Base-by-base conservation (phyloP, 345 rosid species). In the Gossypium longicalyx region DNA sequence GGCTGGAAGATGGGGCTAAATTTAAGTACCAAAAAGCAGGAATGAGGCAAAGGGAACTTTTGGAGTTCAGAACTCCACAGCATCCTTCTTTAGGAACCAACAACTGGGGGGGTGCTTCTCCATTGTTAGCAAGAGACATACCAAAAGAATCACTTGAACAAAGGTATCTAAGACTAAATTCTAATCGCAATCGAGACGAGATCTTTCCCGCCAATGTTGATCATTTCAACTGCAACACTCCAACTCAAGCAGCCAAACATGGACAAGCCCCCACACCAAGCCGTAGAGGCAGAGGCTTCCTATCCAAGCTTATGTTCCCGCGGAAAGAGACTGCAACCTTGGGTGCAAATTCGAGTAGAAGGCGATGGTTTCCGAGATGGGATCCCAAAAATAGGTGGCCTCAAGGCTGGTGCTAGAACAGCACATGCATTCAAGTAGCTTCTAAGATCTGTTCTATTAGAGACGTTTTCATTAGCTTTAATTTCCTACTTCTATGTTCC, bases 41-140 rank as follows among this genome's bases (percentile, higher is more conserved):
- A 43, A 79, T 76, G 85, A 81, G 78, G 78, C 83, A 79, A 71
- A 76, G 78, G 70, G 78, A 73, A 41, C 2, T 78, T 3, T 3
- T 72, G 61, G 87, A 79, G 10, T 89, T 87, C 41, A 84, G 88
- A 79, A 84, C 93, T 70, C 90, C 90, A 2, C 87, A 85, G 15
- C 89, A 85, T 60, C 88, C 89, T 8, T 83, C 88, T 59, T 51
- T 71, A 44, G 89, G 89, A 41, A 84, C 83, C 60, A 87, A 86
- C 76, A 72, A 81, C 65, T 86, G 93, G 93, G 93, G 93, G 0
- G 87, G 87, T 38, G 85, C 84, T 4, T 89, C 90, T 38, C 93
- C 90, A 1, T 57, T 89, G 83, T 57, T 89, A 69, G 89, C 90
- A 73, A 81, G 87, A 63, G 70, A 85, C 82, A 48, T 89, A 53